Conservation (phyloP, 495 filamentous ascomycete genomes). For the Glarea lozoyensis region DNA sequence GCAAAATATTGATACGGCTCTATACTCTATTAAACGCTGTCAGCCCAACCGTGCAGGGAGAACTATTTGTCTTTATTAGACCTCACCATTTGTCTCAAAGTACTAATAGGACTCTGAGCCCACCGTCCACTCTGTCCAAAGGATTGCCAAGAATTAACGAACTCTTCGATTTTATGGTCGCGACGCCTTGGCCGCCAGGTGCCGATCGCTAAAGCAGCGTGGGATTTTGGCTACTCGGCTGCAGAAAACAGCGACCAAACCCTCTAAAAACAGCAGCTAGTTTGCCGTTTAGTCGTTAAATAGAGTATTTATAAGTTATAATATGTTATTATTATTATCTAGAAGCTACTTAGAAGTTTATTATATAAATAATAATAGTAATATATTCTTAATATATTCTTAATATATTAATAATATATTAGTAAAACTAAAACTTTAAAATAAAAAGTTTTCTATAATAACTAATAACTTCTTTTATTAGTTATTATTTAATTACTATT, state of each 20-base stretch:
- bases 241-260: neutral
- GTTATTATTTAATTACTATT: too few species aligned
- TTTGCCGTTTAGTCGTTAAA: neutral
- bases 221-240: neutral
- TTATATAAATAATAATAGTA: too few species aligned
- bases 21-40: neutral
- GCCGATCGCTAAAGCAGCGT: too few species aligned
- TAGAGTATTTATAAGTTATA: too few species aligned
- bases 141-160: neutral
- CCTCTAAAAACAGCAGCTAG: neutral
- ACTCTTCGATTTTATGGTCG: neutral
- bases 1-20: neutral
- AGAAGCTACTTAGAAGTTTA: too few species aligned
- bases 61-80: neutral
- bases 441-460: too few species aligned
- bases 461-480: too few species aligned
- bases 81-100: neutral
- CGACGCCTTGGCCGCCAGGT: too few species aligned
- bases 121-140: neutral
- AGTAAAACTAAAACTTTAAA: too few species aligned
- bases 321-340: too few species aligned
- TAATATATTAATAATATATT: too few species aligned
- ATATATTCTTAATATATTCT: too few species aligned
- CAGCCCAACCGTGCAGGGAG: neutral
- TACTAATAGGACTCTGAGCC: neutral